These are phyloP conservation scores for Pontederia crassipes DNA, from an alignment of 176 grass and related monocot genomes.

Conservation along the genomic window DNA sequence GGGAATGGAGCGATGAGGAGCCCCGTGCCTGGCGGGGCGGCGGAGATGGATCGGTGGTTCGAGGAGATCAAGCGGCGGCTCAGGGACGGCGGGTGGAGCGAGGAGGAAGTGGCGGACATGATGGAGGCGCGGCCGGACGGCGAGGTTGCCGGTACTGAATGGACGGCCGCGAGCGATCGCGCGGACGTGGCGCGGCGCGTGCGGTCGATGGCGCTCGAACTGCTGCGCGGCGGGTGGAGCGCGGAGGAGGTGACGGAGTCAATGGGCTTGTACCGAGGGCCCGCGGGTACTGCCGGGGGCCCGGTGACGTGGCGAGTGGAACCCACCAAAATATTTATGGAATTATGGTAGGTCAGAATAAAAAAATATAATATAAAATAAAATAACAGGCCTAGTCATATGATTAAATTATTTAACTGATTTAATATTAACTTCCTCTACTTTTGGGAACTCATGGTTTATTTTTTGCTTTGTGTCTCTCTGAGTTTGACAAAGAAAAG, in stretches of 20 bases:
- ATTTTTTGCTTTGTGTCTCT: too few species aligned
- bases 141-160: background rate
- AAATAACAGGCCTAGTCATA: too few species aligned
- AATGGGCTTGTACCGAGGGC: background rate
- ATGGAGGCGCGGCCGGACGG: background rate
- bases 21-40: background rate
- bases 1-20: background rate
- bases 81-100: slow-evolving; percentile 14
- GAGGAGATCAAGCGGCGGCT: slow-evolving; percentile 13
- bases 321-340: background rate
- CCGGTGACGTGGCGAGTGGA: background rate
- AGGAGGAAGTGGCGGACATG: slow-evolving; percentile 17
- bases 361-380: too few species aligned
- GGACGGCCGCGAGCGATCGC: background rate
- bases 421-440: too few species aligned
- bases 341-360: background rate
- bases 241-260: slow-evolving; percentile 5
- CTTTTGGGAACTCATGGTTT: too few species aligned
- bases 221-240: slow-evolving; percentile 14
- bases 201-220: background rate
- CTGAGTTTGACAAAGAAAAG: too few species aligned
- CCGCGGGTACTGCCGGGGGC: too few species aligned
- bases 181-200: background rate
- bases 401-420: too few species aligned
- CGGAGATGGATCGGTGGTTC: background rate